Evolutionary conservation across 139 green algal species (phyloP).

Genomic region (Medakamo hakoo): DNA sequence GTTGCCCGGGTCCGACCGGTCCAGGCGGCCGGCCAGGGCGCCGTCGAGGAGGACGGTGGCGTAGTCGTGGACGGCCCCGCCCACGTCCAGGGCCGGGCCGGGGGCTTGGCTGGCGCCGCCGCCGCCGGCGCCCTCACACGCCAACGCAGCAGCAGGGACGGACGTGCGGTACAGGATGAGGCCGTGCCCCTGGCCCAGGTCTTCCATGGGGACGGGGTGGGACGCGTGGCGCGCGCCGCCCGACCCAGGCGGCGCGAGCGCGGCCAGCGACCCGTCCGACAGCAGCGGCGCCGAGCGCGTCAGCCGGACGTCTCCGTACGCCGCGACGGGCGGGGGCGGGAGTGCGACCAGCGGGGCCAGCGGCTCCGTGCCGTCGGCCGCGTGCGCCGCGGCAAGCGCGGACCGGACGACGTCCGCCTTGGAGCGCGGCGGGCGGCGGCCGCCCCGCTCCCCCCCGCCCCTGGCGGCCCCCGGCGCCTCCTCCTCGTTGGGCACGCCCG

Average conservation of each 20-base stretch:
- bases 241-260: slow-evolving; percentile 9
- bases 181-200: slow-evolving; percentile 33
- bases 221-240: slow-evolving; percentile 13
- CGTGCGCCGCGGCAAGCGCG: too few species aligned
- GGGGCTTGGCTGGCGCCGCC: not conserved
- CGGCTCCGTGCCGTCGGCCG: too few species aligned
- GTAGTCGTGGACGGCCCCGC: slow-evolving; percentile 14
- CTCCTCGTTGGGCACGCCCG: too few species aligned
- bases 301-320: slow-evolving; percentile 22
- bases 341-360: not conserved
- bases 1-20: slow-evolving; percentile 3
- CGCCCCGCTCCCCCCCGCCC: slow-evolving; percentile 10
- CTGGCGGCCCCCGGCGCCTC: too few species aligned
- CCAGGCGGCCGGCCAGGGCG: slow-evolving; percentile 8
- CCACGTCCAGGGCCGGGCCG: slow-evolving; percentile 12
- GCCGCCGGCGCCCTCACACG: not conserved
- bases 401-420: too few species aligned
- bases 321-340: slow-evolving; percentile 1
- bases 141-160: not conserved
- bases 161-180: slow-evolving; percentile 28
- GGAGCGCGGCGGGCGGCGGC: too few species aligned
- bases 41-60: slow-evolving; percentile 23
- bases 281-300: slow-evolving; percentile 13
- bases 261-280: slow-evolving; percentile 6
- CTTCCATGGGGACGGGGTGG: slow-evolving; percentile 31